Percentiles rank a stretch among this genome's conserved stretches.
Evolutionary conservation across 2,329 filamentous ascomycete species (phyloP).

Genomic region (Trichophaea hybrida): DNA sequence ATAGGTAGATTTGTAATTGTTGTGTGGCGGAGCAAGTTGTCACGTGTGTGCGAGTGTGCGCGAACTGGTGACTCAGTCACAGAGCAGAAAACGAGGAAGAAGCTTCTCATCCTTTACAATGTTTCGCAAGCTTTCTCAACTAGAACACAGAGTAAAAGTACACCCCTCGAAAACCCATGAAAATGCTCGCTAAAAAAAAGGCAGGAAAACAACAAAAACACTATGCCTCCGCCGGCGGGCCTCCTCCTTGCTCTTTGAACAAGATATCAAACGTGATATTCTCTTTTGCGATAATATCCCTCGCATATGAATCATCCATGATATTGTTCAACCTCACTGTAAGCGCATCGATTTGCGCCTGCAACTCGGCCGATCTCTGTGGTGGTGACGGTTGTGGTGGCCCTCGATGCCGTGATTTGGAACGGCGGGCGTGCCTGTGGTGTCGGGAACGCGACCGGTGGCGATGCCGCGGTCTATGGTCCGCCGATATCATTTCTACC

Average conservation of each 20-base stretch:
- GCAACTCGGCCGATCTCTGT: neutral
- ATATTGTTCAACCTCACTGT: neutral
- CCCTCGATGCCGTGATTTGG: neutral
- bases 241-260: neutral
- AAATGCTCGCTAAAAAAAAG: neutral
- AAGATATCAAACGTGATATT: neutral
- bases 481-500: neutral
- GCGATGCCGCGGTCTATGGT: neutral
- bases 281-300: neutral
- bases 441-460: neutral
- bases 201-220: neutral
- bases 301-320: neutral
- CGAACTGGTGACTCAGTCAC: too few relatives aligned
- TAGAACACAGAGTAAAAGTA: neutral
- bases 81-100: too few relatives aligned
- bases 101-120: too few relatives aligned
- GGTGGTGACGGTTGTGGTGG: neutral
- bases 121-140: too few relatives aligned
- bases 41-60: too few relatives aligned
- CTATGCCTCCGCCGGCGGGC: neutral
- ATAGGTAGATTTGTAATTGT: too few relatives aligned
- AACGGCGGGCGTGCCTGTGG: neutral
- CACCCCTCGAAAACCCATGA: neutral
- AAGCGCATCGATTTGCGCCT: neutral
- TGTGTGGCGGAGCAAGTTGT: too few relatives aligned